Percentiles rank a stretch among this genome's conserved stretches.
These are phyloP conservation scores for Phaeosphaeria sp. DNA, from an alignment of 2,329 filamentous ascomycete genomes.

Conservation along the genomic window DNA sequence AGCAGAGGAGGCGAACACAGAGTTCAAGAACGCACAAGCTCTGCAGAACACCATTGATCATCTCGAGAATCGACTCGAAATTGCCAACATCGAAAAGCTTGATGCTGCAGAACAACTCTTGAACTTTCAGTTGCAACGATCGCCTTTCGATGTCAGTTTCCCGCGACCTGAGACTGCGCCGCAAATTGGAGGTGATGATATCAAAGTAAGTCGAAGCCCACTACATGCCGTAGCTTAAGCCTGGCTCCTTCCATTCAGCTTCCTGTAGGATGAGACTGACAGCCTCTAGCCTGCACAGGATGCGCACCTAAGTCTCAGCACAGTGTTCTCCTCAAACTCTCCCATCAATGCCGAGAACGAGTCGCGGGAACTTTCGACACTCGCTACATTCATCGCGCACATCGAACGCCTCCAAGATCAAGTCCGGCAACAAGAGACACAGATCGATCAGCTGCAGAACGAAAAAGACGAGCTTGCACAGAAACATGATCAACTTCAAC, in stretches of 20 bases:
- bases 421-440: constrained; percentile 38
- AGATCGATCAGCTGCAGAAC: constrained; percentile 30
- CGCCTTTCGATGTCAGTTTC: constrained; percentile 31
- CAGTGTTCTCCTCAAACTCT: constrained; percentile 35
- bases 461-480: constrained; percentile 25
- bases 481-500: constrained; percentile 26
- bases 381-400: constrained; percentile 32
- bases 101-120: constrained; percentile 50
- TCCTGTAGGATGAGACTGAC: not conserved
- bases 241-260: not conserved
- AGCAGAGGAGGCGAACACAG: constrained; percentile 33
- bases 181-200: not conserved
- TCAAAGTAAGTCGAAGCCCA: constrained; percentile 4
- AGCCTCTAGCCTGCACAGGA: constrained; percentile 7
- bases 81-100: constrained; percentile 50
- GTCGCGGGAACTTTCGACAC: constrained; percentile 28
- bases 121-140: constrained; percentile 35
- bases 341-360: constrained; percentile 20
- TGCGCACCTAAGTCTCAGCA: constrained; percentile 36
- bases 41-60: constrained; percentile 48
- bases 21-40: constrained; percentile 34
- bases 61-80: constrained; percentile 48
- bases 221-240: not conserved
- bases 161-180: constrained; percentile 12
- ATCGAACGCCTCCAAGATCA: constrained; percentile 44